These are phyloP conservation scores for Tetragonia tetragonoides DNA, from an alignment of 148 eudicot species.

Conservation along the genomic window DNA sequence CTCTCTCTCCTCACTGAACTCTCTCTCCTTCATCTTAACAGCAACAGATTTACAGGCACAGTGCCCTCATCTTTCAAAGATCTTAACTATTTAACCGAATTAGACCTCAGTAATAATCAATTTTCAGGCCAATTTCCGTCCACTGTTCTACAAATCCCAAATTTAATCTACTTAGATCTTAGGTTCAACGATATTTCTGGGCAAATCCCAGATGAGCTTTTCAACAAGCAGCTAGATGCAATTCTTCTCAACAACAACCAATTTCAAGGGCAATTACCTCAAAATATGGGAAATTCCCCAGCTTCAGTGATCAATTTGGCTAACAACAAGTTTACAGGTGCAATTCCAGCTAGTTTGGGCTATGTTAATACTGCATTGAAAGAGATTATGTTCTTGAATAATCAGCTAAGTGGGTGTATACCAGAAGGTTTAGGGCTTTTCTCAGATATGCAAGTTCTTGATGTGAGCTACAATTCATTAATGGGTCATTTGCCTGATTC, in stretches of 20 bases:
- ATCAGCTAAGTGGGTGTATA: constrained; percentile 67
- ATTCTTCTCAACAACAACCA: constrained; percentile 76
- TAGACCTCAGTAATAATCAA: constrained; percentile 89
- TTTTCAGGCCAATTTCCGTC: constrained; percentile 70
- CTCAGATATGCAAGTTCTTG: constrained; percentile 68
- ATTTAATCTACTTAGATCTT: constrained; percentile 62
- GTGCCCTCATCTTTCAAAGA: constrained; percentile 48
- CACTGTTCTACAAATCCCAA: constrained; percentile 41
- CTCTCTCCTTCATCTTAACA: constrained; percentile 69
- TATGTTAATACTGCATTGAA: constrained; percentile 54
- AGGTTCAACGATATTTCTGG: constrained; percentile 70
- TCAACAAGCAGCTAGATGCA: constrained; percentile 64
- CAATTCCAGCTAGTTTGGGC: constrained; percentile 65
- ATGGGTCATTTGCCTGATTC: constrained; percentile 82
- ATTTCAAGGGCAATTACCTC: constrained; percentile 54
- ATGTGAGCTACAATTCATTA: constrained; percentile 60
- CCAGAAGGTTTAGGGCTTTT: constrained; percentile 77
- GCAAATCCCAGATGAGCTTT: constrained; percentile 54
- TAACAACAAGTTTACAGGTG: constrained; percentile 54
- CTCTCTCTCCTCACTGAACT: constrained; percentile 51
- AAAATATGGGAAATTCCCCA: constrained; percentile 66
- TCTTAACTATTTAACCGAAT: constrained; percentile 49
- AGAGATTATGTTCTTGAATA: constrained; percentile 71
- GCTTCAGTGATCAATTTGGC: constrained; percentile 84
- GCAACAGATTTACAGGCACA: constrained; percentile 69